These are phyloP conservation scores for Picocystis sp. DNA, from an alignment of 163 green algal genomes.

Conservation along the genomic window DNA sequence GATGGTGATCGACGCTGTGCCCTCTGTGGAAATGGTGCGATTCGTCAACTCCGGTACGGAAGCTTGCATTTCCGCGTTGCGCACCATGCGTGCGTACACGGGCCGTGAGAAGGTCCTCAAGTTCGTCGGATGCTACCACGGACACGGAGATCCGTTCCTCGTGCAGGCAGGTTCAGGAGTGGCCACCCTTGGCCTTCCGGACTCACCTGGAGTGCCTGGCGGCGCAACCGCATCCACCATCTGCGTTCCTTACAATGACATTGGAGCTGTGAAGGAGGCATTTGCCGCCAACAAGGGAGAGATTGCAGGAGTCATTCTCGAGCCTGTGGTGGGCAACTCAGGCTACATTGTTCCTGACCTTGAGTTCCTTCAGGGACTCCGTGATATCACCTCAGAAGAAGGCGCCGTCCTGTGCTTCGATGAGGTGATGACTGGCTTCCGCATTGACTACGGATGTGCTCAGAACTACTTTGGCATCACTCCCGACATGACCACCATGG, in stretches of 20 bases:
- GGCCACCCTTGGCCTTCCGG: constrained; percentile 88
- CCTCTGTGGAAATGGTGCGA: constrained; percentile 96
- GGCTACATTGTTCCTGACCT: constrained; percentile 89
- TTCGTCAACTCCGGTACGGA: constrained; percentile 95
- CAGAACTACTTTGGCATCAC: constrained; percentile 92
- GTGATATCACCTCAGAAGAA: constrained; percentile 60
- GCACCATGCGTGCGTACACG: constrained; percentile 95
- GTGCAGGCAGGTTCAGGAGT: constrained; percentile 90
- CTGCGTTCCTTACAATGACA: constrained; percentile 92
- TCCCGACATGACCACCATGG: constrained; percentile 92
- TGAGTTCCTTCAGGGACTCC: constrained; percentile 84
- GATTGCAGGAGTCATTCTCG: constrained; percentile 92
- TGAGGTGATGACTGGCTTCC: constrained; percentile 93
- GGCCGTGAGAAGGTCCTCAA: constrained; percentile 91
- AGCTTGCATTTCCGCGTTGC: constrained; percentile 92
- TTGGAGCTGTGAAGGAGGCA: constrained; percentile 69
- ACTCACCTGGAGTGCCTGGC: constrained; percentile 67
- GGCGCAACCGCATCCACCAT: constrained; percentile 52
- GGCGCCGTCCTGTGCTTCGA: constrained; percentile 94
- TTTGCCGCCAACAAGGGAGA: constrained; percentile 89
- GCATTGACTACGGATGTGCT: constrained; percentile 72
- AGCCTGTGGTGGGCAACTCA: constrained; percentile 96
- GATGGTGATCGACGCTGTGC: constrained; percentile 92
- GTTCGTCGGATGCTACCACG: constrained; percentile 98
- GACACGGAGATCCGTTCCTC: constrained; percentile 89